Evolutionary conservation across 75 land plant species (phyloP), one percentile per base, ranked within the genome.

Genomic region (Azolla pinnata): DNA sequence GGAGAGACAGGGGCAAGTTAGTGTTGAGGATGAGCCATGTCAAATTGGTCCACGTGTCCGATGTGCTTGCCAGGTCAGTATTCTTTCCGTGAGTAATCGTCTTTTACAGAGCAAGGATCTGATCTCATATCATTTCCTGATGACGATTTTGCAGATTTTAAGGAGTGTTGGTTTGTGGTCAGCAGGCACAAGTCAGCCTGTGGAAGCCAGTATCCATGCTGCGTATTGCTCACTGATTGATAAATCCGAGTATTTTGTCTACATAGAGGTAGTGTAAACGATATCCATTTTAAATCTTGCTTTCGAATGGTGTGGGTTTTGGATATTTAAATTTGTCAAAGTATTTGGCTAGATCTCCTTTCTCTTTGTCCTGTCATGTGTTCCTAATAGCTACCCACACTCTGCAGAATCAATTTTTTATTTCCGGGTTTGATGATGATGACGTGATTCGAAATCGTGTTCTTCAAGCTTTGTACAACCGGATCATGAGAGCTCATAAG

Each of bases 101-200:
- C n/a, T n/a, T n/a, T n/a, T n/a, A n/a, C n/a, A n/a, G n/a, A n/a
- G n/a, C n/a, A n/a, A n/a, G n/a, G n/a, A n/a, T n/a, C n/a, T n/a
- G n/a, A n/a, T n/a, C n/a, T n/a, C n/a, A n/a, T n/a, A n/a, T n/a
- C n/a, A n/a, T n/a, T n/a, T n/a, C n/a, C n/a, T n/a, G n/a, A n/a
- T n/a, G n/a, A n/a, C n/a, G n/a, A n/a, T n/a, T 61, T 23, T 33
- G 28, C 79, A 93, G 83, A 79, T 93, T 20, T 64, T 93, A 24
- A 79, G 99, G 54, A 93, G 96, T 73, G 99, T 93, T 17, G 86
- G 96, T 59, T 90, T 81, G 30, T 93, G 99, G 99, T 93, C 99
- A 50, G 99, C 96, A 54, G 99, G 99, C 34, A 93, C 96, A 28
- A 81, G 96, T 68, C 99, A 89, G 64, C 56, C 64, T 24, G 99